Evolutionary conservation across 768 basidiomycete species (phyloP).

Genomic region (Leccinum disarticulatum): DNA sequence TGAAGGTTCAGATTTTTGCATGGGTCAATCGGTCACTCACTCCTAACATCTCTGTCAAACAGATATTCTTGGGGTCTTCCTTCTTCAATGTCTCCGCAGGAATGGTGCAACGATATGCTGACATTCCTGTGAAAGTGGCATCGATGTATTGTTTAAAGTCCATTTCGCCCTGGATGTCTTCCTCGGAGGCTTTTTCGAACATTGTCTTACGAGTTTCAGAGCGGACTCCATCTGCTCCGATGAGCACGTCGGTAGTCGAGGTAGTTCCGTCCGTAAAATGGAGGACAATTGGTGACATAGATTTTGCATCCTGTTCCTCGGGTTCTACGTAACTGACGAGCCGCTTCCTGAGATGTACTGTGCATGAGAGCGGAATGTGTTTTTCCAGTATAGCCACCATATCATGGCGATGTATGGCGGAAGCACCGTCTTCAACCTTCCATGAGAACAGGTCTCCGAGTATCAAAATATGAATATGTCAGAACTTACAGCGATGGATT

Average conservation of each 20-base stretch:
- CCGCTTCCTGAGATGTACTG: constrained; percentile 17
- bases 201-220: constrained; percentile 26
- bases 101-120: constrained; percentile 40
- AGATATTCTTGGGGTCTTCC: constrained; percentile 22
- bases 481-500: constrained; percentile 18
- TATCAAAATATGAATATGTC: background rate
- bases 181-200: constrained; percentile 17
- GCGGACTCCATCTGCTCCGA: constrained; percentile 47
- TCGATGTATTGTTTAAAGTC: constrained; percentile 15
- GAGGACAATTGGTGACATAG: constrained; percentile 16
- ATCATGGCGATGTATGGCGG: constrained; percentile 21
- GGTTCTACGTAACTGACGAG: constrained; percentile 16
- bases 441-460: background rate
- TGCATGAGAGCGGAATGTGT: constrained; percentile 18
- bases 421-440: constrained; percentile 6
- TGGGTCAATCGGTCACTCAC: constrained; percentile 19
- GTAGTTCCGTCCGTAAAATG: constrained; percentile 17
- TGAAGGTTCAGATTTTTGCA: background rate
- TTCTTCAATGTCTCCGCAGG: constrained; percentile 31
- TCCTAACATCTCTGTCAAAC: constrained; percentile 16
- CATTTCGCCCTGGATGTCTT: background rate
- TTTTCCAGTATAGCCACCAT: constrained; percentile 17
- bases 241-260: constrained; percentile 39
- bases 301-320: constrained; percentile 24
- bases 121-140: constrained; percentile 43